Conservation (phyloP, 1,284 basidiomycete species). For the Prillingera fragicola region DNA sequence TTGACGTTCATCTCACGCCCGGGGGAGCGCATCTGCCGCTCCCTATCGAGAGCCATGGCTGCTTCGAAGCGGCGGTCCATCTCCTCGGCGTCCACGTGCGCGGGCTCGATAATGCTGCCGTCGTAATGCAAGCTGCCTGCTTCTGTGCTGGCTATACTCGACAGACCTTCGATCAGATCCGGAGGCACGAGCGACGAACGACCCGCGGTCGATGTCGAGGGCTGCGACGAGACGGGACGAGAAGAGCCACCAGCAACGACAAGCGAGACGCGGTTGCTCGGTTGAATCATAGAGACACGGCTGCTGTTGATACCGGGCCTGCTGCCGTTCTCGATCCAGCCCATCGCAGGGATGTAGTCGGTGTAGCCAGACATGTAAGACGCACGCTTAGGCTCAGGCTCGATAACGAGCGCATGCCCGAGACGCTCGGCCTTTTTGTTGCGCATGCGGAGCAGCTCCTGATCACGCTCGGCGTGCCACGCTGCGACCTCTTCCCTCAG, state of each 20-base stretch:
- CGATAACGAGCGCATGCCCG: background rate
- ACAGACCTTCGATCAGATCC: background rate
- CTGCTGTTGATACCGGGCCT: no score
- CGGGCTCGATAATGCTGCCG: background rate
- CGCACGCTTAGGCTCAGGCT: no score
- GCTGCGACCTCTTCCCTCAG: slow-evolving; percentile 30
- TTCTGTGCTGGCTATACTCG: background rate
- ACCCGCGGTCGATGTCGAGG: background rate
- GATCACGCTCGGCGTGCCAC: slow-evolving; percentile 25
- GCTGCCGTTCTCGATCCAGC: no score
- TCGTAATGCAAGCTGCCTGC: no score
- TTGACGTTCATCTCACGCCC: background rate
- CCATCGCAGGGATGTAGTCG: no score
- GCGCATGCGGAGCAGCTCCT: slow-evolving; percentile 31
- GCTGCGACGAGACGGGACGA: background rate
- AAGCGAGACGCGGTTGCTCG: no score
- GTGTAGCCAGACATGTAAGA: no score
- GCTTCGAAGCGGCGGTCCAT: slow-evolving; percentile 13
- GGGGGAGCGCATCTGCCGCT: background rate
- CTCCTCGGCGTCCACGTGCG: slow-evolving; percentile 7
- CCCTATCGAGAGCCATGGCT: slow-evolving; percentile 7
- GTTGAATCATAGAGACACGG: no score
- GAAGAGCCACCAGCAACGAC: no score
- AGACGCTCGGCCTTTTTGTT: background rate
- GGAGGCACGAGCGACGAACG: background rate